Evolutionary conservation across 371 early-diverging fungal species (phyloP), one percentile per base, ranked within the genome.

Genomic region (Mortierella sp.): DNA sequence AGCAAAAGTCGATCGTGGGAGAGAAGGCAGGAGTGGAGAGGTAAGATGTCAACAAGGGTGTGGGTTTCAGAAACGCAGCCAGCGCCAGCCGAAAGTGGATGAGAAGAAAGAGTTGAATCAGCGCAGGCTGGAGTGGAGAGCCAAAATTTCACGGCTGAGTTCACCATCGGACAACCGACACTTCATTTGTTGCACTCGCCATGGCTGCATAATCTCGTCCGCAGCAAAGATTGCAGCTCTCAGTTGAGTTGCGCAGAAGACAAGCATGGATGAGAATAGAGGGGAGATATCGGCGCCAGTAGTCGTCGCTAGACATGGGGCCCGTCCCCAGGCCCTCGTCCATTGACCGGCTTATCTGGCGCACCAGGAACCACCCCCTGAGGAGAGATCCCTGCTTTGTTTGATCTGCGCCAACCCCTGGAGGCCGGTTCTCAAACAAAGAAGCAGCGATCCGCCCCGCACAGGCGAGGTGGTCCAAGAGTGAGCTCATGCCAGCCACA

Each of bases 261-360:
- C 34, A 34, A 34, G 34, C 34, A 34, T 34, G 34, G 34, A 34
- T 34, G 34, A 34, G 34, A 34, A 34, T 34, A 10, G 19, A 13
- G 29, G 25, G 29, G 63, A 31, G 53, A 2, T 66, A 49, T 66
- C 27, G 54, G 45, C 45, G 39, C 59, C 19, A 54, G 59, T 51
- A 66, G 60, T 66, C 67, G 58, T 66, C 67, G 67, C 56, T 58
- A 59, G 54, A 66, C 58, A 66, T 65, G 65, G 65, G 45, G 58
- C 58, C 57, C 58, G 65, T 65, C 65, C 65, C 65, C 65, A 57
- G 58, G 58, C 58, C 31, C 65, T 39, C 65, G 65, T 65, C 58
- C 51, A 57, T 65, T 57, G 65, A 65, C 65, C 65, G 65, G 65
- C 65, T 65, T 65, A 57, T 65, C 58, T 57, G 49, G 54, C 49